Base-by-base conservation (phyloP, 2,329 filamentous ascomycete species). In the Fusarium sambucinum region DNA sequence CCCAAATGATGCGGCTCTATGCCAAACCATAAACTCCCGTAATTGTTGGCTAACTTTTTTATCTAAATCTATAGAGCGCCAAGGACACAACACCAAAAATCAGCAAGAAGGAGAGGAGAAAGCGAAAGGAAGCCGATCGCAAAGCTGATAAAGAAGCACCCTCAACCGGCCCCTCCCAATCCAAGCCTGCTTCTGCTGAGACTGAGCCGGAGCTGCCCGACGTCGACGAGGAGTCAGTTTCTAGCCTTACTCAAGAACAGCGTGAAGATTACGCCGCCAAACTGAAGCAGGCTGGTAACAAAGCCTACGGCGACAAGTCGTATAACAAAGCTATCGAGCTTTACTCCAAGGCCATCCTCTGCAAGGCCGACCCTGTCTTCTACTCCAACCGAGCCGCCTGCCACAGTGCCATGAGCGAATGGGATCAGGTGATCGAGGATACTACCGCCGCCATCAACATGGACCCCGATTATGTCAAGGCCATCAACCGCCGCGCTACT, bases 351-450 rank as follows among this genome's bases (percentile, higher is more conserved):
- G 96, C 96, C 51, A 97, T 99, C 74, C 84, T 98, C 52, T 98
- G 96, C 90, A 97, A 96, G 83, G 91, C 94, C 59, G 96, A 99
- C 77, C 94, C 96, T 32, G 94, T 99, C 79, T 99, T 96, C 86
- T 99, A 96, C 87, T 98, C 96, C 69, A 99, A 99, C 86, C 92
- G 96, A 74, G 96, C 96, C 59, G 96, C 96, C 55, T 99, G 96
- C 86, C 96, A 94, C 84, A 98, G 97, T 79, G 94, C 96, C 71
- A 89, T 96, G 77, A 90, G 89, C 70, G 87, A 97, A 75, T 99
- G 95, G 94, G 91, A 96, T 50, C 95, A 96, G 84, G 96, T 98
- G 59, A 92, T 99, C 67, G 95, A 97, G 76, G 96, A 99, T 78
- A 98, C 96, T 58, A 97, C 93, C 32, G 95, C 96, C 55, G 96